Percentiles rank a stretch among this genome's conserved stretches.
phyloP scores from a whole-genome alignment of 441 rosid species.

The Raphanus hybrid region DNA sequence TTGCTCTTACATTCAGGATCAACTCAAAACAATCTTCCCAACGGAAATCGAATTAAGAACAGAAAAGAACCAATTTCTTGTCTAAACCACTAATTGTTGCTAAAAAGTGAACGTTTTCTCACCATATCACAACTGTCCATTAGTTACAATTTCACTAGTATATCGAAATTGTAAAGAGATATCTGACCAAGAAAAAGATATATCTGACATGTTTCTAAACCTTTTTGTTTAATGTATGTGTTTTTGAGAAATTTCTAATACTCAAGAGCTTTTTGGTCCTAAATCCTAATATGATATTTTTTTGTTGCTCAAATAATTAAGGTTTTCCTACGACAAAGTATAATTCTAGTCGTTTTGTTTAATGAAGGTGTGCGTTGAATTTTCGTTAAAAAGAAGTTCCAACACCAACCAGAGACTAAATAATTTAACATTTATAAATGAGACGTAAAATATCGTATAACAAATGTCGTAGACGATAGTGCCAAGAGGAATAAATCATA shows the following conservation, averaged over 20 bases:
- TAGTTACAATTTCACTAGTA: neutral
- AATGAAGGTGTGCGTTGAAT: conserved; percentile 18
- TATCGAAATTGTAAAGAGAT: neutral
- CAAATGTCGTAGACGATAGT: conserved; percentile 30
- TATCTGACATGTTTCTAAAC: neutral
- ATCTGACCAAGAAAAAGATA: neutral
- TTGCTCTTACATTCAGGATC: neutral
- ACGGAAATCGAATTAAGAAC: neutral
- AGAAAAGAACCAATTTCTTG: neutral
- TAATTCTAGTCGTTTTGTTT: neutral
- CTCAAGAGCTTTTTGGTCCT: neutral
- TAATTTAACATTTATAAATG: neutral
- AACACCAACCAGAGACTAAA: conserved; percentile 5
- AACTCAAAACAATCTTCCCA: neutral
- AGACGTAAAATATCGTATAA: neutral
- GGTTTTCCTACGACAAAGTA: neutral
- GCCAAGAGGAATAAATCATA: neutral
- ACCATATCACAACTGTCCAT: neutral
- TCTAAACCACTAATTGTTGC: neutral
- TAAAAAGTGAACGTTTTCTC: neutral
- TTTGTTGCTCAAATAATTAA: neutral
- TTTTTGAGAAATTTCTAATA: neutral
- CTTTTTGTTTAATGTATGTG: neutral
- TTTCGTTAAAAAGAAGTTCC: neutral
- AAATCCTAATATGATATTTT: neutral